Conservation (phyloP, 495 filamentous ascomycete species). For the Penicillium ucsense region DNA sequence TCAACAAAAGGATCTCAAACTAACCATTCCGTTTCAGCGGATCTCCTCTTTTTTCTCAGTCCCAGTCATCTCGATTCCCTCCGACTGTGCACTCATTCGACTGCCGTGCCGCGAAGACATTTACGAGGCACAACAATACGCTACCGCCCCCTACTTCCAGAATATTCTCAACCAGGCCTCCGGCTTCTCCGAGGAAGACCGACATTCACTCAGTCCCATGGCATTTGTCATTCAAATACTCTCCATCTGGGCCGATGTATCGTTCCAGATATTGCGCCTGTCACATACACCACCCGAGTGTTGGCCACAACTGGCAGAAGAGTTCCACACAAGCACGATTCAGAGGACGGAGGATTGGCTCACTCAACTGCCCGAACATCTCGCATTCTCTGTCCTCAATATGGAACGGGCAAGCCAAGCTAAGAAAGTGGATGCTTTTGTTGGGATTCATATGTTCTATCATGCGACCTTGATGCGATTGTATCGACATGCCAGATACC, state of each 20-base stretch:
- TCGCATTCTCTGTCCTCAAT: constrained; percentile 41
- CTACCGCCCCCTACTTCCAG: constrained; percentile 48
- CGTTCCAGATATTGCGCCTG: constrained; percentile 45
- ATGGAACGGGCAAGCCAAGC: constrained; percentile 35
- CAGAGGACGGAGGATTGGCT: constrained; percentile 42
- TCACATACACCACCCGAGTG: constrained; percentile 36
- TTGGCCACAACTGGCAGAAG: constrained; percentile 35
- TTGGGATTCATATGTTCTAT: constrained; percentile 53
- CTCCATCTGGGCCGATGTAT: constrained; percentile 55
- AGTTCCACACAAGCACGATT: constrained; percentile 41
- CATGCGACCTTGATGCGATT: constrained; percentile 51
- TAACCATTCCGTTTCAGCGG: constrained; percentile 26
- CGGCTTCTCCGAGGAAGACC: constrained; percentile 16
- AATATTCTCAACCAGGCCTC: constrained; percentile 26
- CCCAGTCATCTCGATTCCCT: constrained; percentile 27
- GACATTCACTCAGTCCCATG: constrained; percentile 42
- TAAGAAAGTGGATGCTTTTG: constrained; percentile 42
- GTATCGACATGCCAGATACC: constrained; percentile 47
- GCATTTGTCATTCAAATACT: constrained; percentile 50
- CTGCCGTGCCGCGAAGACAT: constrained; percentile 48
- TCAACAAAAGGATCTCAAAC: neutral
- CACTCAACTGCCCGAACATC: constrained; percentile 33
- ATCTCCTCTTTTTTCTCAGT: constrained; percentile 47
- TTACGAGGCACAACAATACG: constrained; percentile 47
- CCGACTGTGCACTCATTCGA: constrained; percentile 51